These are phyloP conservation scores for Triticum aestivum DNA, from an alignment of 176 grass and related monocot genomes.

Conservation along the genomic window DNA sequence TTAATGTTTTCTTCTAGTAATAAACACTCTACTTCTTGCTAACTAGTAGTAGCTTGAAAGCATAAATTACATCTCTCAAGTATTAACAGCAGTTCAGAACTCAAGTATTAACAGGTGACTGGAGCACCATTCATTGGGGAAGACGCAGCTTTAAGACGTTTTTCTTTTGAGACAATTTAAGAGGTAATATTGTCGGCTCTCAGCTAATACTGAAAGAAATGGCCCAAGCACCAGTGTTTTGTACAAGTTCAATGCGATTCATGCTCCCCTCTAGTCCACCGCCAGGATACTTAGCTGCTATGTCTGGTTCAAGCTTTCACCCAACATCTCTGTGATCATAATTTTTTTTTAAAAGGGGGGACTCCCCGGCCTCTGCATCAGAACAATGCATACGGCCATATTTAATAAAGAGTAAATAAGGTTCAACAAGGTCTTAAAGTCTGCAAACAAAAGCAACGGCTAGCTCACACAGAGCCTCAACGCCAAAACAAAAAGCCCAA, in stretches of 20 bases:
- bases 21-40: too few relatives aligned
- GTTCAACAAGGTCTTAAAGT: too few relatives aligned
- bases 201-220: background rate
- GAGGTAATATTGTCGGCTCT: background rate
- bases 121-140: background rate
- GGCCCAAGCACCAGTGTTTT: background rate
- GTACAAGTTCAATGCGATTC: background rate
- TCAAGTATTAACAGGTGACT: background rate
- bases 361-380: too few relatives aligned
- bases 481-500: too few relatives aligned
- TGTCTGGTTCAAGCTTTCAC: background rate
- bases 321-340: background rate
- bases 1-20: too few relatives aligned
- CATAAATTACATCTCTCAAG: background rate
- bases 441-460: too few relatives aligned
- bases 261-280: background rate
- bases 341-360: background rate
- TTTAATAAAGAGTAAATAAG: too few relatives aligned
- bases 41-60: too few relatives aligned
- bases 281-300: background rate
- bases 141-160: background rate
- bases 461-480: too few relatives aligned
- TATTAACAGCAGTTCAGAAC: background rate
- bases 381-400: too few relatives aligned
- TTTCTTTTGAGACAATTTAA: background rate